Conservation (phyloP, 352 stramenopile genomes). For the Pythium dissimile region DNA sequence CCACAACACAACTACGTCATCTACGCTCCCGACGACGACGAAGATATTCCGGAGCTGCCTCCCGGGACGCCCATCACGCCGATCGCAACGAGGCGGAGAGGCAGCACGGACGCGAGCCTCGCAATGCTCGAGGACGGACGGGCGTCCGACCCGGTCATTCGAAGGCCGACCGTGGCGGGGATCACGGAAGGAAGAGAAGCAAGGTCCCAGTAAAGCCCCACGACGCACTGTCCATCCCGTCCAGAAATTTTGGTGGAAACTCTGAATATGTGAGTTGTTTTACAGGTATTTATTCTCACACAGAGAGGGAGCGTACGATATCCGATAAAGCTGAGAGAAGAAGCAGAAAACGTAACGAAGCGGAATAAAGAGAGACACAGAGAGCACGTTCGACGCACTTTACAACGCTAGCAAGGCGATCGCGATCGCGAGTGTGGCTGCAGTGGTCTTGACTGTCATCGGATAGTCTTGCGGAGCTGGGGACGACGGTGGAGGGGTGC, state of each 20-base stretch:
- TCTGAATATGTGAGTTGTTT: too few relatives aligned
- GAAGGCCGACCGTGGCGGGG: not conserved
- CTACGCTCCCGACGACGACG: slow-evolving; percentile 14
- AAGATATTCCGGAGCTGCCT: slow-evolving; percentile 24
- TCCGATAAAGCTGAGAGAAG: too few relatives aligned
- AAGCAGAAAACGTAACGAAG: too few relatives aligned
- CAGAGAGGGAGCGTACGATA: too few relatives aligned
- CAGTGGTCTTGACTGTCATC: slow-evolving; percentile 11
- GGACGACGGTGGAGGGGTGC: not conserved
- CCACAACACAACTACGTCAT: slow-evolving; percentile 3
- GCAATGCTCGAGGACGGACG: slow-evolving; percentile 24
- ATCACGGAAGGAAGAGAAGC: slow-evolving; percentile 10
- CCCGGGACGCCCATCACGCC: slow-evolving; percentile 7
- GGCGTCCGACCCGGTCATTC: not conserved
- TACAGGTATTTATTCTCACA: slow-evolving; percentile 12
- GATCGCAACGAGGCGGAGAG: slow-evolving; percentile 6
- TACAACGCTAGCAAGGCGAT: slow-evolving; percentile 3
- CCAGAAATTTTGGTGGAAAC: too few relatives aligned
- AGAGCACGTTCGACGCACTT: not conserved
- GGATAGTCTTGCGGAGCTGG: not conserved
- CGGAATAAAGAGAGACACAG: not conserved
- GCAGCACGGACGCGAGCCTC: slow-evolving; percentile 20
- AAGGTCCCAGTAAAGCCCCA: slow-evolving; percentile 5
- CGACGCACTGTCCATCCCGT: too few relatives aligned
- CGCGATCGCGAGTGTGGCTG: slow-evolving; percentile 1